Evolutionary conservation across 2,329 filamentous ascomycete species (phyloP).

Genomic region (Colletotrichum nymphaeae): DNA sequence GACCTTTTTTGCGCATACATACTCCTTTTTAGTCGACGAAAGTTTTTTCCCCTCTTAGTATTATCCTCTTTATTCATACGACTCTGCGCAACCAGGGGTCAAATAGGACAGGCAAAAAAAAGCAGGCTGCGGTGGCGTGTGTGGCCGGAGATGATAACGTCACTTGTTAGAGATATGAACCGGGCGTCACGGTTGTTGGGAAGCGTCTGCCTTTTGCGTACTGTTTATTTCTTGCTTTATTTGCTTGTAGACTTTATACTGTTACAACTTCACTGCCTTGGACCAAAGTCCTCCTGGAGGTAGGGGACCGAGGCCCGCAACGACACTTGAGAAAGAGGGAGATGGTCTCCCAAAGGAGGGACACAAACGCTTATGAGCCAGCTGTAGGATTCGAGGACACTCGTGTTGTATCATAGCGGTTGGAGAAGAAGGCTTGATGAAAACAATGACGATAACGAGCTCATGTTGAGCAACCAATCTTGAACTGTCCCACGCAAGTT

Average conservation of each 20-base stretch:
- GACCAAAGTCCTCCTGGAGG: slow-evolving; percentile 13
- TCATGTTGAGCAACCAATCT: slow-evolving; percentile 25
- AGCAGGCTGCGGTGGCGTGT: slow-evolving; percentile 28
- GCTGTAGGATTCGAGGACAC: slow-evolving; percentile 36
- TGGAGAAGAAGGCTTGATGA: slow-evolving; percentile 35
- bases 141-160: slow-evolving; percentile 32
- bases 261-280: slow-evolving; percentile 33
- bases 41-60: slow-evolving; percentile 14
- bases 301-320: slow-evolving; percentile 20
- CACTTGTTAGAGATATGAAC: slow-evolving; percentile 36
- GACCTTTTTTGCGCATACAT: slow-evolving; percentile 34
- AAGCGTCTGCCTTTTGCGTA: slow-evolving; percentile 34
- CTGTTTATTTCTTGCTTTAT: neutral
- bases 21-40: slow-evolving; percentile 37
- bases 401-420: slow-evolving; percentile 36
- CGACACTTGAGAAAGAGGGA: slow-evolving; percentile 7
- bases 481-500: no score
- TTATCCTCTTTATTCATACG: slow-evolving; percentile 21
- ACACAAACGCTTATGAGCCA: slow-evolving; percentile 17
- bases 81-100: slow-evolving; percentile 31
- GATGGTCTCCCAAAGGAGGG: slow-evolving; percentile 13
- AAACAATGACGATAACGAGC: slow-evolving; percentile 29
- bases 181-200: slow-evolving; percentile 34
- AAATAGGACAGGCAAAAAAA: slow-evolving; percentile 25
- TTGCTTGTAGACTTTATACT: slow-evolving; percentile 35